Conservation (phyloP, 495 filamentous ascomycete species). For the Podospora sp. region DNA sequence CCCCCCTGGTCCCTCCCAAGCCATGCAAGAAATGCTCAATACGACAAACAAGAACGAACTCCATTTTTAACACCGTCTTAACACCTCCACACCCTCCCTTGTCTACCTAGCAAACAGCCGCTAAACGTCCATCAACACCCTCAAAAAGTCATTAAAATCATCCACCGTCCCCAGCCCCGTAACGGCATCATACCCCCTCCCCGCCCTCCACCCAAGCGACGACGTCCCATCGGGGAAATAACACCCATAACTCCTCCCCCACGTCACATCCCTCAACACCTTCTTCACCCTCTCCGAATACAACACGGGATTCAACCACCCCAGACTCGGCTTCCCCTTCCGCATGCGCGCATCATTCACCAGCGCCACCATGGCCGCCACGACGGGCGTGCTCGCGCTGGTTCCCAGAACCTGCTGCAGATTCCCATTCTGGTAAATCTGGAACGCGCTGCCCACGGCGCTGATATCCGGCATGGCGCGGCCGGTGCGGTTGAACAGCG, state of each 20-base stretch:
- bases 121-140: conserved; percentile 25
- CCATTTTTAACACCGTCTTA: too few relatives aligned
- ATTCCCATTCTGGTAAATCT: conserved; percentile 38
- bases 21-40: too few relatives aligned
- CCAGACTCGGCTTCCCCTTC: conserved; percentile 41
- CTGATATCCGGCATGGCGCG: conserved; percentile 74
- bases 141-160: conserved; percentile 40
- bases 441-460: conserved; percentile 43
- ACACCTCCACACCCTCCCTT: too few relatives aligned
- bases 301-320: conserved; percentile 44
- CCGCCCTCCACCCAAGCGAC: conserved; percentile 38
- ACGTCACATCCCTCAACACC: conserved; percentile 38
- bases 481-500: conserved; percentile 60
- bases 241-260: conserved; percentile 40
- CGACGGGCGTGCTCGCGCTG: conserved; percentile 44
- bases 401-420: conserved; percentile 43
- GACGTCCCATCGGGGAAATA: conserved; percentile 30
- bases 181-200: conserved; percentile 40
- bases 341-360: conserved; percentile 45
- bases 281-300: conserved; percentile 34
- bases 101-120: too few relatives aligned
- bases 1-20: too few relatives aligned
- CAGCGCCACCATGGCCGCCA: conserved; percentile 45
- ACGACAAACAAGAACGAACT: too few relatives aligned
- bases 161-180: conserved; percentile 43